phyloP scores from a whole-genome alignment of 345 rosid genomes.

The Clausena lansium region DNA sequence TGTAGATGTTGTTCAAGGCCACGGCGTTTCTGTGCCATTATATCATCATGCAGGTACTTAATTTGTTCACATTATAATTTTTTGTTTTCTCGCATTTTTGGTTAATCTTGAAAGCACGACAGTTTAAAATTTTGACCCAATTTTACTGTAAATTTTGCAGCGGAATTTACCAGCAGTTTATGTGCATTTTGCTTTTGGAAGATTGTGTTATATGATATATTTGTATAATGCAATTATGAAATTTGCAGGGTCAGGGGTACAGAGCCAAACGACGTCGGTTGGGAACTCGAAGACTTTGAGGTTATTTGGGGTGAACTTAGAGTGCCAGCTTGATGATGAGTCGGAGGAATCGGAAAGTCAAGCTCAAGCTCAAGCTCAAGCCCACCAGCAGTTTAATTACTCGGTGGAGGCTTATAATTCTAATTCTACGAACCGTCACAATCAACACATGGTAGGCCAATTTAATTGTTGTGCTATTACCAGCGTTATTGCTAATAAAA shows the following conservation, averaged over 20 bases:
- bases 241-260: conserved; percentile 30
- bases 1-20: conserved; percentile 31
- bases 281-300: conserved; percentile 71
- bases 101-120: not conserved
- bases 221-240: not conserved
- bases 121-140: too few relatives aligned
- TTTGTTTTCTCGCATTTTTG: not conserved
- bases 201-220: not conserved
- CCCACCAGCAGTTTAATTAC: conserved; percentile 27
- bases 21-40: conserved; percentile 28
- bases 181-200: not conserved
- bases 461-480: not conserved
- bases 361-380: conserved; percentile 25
- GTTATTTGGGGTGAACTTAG: conserved; percentile 89
- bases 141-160: not conserved
- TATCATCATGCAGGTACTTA: conserved; percentile 68
- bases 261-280: conserved; percentile 29
- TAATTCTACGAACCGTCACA: conserved; percentile 32
- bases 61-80: conserved; percentile 4
- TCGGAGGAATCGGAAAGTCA: conserved; percentile 56
- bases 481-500: not conserved
- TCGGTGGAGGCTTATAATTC: conserved; percentile 33
- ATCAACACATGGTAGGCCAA: conserved; percentile 42
- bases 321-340: conserved; percentile 68
- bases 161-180: not conserved